Evolutionary conservation across 1,284 basidiomycete genomes (phyloP).

Genomic region (Singerocomus inundabilis): DNA sequence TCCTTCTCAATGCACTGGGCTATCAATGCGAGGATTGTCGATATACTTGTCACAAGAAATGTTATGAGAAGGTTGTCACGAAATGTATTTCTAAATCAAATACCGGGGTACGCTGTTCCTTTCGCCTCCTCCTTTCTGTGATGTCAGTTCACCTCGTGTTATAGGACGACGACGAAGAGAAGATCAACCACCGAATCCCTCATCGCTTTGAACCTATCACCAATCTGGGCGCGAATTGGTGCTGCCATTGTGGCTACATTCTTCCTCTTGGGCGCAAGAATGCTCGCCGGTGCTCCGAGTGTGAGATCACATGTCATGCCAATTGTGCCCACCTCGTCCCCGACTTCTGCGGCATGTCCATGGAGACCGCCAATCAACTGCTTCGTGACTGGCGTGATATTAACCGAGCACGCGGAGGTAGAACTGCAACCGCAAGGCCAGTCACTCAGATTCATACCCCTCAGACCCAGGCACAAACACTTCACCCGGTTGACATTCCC

Average conservation of each 20-base stretch:
- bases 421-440: conserved; percentile 37
- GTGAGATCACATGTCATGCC: conserved; percentile 95
- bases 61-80: conserved; percentile 98
- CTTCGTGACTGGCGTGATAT: conserved; percentile 89
- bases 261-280: conserved; percentile 97
- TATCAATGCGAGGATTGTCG: conserved; percentile 99
- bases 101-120: conserved; percentile 67
- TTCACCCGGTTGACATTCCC: conserved; percentile 31
- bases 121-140: conserved; percentile 9
- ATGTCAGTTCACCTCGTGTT: conserved; percentile 39
- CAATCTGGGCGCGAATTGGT: conserved; percentile 98
- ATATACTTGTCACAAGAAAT: conserved; percentile 99
- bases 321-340: conserved; percentile 98
- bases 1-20: conserved; percentile 94
- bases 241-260: conserved; percentile 99
- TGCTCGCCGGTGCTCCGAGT: conserved; percentile 93
- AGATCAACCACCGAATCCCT: conserved; percentile 99
- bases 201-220: conserved; percentile 98
- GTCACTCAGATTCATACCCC: conserved; percentile 37
- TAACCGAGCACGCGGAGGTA: conserved; percentile 55
- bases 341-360: conserved; percentile 99
- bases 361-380: conserved; percentile 97
- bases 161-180: conserved; percentile 95
- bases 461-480: conserved; percentile 30
- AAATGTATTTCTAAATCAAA: conserved; percentile 99